Percentiles rank a stretch among this genome's conserved stretches.
phyloP scores from a whole-genome alignment of 768 basidiomycete genomes.

The Calvatia gigantea region DNA sequence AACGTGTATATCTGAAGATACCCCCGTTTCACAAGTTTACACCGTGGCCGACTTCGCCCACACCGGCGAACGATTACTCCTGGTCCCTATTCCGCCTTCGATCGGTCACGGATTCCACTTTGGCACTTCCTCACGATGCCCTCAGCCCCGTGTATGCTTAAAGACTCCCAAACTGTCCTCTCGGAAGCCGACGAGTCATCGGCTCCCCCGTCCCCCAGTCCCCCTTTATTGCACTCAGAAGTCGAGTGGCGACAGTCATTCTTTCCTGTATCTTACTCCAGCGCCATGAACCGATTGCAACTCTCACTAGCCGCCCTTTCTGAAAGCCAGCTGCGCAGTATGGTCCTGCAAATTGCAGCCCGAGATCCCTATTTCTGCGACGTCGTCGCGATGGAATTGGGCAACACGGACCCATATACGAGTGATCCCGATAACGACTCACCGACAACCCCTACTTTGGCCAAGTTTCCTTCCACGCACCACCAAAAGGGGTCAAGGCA shows the following conservation, averaged over 20 bases:
- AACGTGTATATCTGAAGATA: background rate
- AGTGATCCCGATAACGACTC: conserved; percentile 11
- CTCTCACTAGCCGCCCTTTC: conserved; percentile 34
- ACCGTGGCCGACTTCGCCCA: conserved; percentile 1
- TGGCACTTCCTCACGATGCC: background rate
- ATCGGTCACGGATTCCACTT: background rate
- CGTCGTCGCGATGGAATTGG: conserved; percentile 36
- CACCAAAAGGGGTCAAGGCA: conserved; percentile 15
- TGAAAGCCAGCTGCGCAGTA: conserved; percentile 34
- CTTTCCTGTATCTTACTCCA: conserved; percentile 10
- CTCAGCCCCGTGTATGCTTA: background rate
- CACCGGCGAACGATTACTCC: background rate
- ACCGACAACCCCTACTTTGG: conserved; percentile 15
- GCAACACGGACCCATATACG: conserved; percentile 9
- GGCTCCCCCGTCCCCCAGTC: conserved; percentile 24
- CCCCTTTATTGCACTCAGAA: conserved; percentile 21
- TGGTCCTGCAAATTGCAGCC: conserved; percentile 35
- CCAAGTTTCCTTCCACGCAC: conserved; percentile 9
- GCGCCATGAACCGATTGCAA: conserved; percentile 20
- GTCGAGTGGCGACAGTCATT: conserved; percentile 17
- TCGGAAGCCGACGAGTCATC: conserved; percentile 19
- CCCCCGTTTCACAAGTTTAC: background rate
- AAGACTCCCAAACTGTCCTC: conserved; percentile 2
- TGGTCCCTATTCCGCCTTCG: background rate
- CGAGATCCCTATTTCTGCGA: conserved; percentile 31